Conservation (phyloP, 73 alveolate genomes). For the Durusdinium trenchii region DNA sequence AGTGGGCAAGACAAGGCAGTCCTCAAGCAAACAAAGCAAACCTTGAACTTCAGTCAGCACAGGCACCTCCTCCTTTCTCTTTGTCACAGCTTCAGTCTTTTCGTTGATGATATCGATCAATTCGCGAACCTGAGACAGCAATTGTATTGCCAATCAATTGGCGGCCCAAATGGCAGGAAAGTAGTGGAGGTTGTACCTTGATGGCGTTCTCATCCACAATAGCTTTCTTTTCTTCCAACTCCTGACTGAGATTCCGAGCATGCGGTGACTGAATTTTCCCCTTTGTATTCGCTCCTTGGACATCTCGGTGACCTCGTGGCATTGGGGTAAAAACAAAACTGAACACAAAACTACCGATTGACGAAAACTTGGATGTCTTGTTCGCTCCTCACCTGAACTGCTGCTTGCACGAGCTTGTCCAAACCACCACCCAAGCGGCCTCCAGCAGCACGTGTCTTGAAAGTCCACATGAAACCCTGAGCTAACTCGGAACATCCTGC, state of each 20-base stretch:
- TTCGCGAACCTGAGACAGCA: slow-evolving; percentile 31
- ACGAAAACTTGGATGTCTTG: neutral
- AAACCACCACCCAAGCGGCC: slow-evolving; percentile 96
- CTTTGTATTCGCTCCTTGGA: slow-evolving; percentile 27
- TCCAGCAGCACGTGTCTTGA: neutral
- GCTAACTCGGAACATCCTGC: no score
- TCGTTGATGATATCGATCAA: slow-evolving; percentile 86
- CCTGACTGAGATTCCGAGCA: no score
- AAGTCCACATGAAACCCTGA: no score
- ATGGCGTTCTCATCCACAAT: slow-evolving; percentile 95
- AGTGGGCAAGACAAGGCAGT: no score
- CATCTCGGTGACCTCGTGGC: slow-evolving; percentile 95
- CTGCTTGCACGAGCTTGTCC: slow-evolving; percentile 95
- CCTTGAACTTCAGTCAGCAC: neutral
- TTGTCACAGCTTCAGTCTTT: slow-evolving; percentile 91
- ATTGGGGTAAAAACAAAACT: no score
- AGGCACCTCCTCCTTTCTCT: slow-evolving; percentile 79
- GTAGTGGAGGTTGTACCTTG: slow-evolving; percentile 31
- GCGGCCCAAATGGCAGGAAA: neutral
- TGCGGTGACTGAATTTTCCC: neutral
- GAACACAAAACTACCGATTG: neutral
- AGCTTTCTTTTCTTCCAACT: slow-evolving; percentile 88
- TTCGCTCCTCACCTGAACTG: slow-evolving; percentile 16
- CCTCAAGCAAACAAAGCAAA: no score
- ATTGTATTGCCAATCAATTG: neutral